A percentile compares a stretch with the other conserved stretches of the same genome.
These are phyloP conservation scores for Kwoniella sp. DNA, from an alignment of 768 basidiomycete species.

Conservation along the genomic window DNA sequence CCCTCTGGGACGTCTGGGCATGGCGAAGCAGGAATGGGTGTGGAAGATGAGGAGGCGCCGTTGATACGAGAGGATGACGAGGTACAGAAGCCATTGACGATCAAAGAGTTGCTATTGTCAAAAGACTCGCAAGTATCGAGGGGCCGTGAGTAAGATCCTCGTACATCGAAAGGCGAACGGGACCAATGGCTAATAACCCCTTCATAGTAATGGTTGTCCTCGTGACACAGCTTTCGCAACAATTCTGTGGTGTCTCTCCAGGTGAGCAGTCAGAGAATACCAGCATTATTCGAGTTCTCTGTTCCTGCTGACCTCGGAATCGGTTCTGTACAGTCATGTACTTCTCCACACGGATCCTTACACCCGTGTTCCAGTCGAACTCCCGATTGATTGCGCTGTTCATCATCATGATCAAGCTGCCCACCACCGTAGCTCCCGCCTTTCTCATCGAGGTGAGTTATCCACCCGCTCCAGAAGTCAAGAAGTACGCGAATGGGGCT, in stretches of 20 bases:
- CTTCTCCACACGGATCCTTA: slow-evolving; percentile 86
- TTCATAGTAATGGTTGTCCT: slow-evolving; percentile 41
- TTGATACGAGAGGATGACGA: slow-evolving; percentile 21
- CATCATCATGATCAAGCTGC: slow-evolving; percentile 74
- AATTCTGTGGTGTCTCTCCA: slow-evolving; percentile 48
- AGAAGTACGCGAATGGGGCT: too few relatives aligned
- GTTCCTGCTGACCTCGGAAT: neutral
- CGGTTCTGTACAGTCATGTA: slow-evolving; percentile 68
- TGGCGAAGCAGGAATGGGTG: neutral
- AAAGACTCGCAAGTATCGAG: slow-evolving; percentile 29
- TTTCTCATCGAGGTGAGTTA: slow-evolving; percentile 75
- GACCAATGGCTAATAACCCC: slow-evolving; percentile 6
- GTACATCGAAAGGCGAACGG: too few relatives aligned
- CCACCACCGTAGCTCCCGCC: slow-evolving; percentile 71
- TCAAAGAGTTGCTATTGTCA: slow-evolving; percentile 31
- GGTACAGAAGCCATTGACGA: slow-evolving; percentile 25
- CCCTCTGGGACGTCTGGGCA: neutral
- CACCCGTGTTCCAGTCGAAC: slow-evolving; percentile 70
- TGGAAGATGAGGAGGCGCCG: slow-evolving; percentile 23
- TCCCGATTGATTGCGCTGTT: slow-evolving; percentile 80
- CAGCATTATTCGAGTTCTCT: neutral
- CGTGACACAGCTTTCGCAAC: slow-evolving; percentile 45
- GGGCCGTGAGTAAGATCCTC: slow-evolving; percentile 31
- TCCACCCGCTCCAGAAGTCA: too few relatives aligned
- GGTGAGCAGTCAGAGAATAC: slow-evolving; percentile 28